Percentiles rank a stretch among this genome's conserved stretches.
These are phyloP conservation scores for Leccinum rimulosum DNA, from an alignment of 768 basidiomycete species.

Conservation along the genomic window DNA sequence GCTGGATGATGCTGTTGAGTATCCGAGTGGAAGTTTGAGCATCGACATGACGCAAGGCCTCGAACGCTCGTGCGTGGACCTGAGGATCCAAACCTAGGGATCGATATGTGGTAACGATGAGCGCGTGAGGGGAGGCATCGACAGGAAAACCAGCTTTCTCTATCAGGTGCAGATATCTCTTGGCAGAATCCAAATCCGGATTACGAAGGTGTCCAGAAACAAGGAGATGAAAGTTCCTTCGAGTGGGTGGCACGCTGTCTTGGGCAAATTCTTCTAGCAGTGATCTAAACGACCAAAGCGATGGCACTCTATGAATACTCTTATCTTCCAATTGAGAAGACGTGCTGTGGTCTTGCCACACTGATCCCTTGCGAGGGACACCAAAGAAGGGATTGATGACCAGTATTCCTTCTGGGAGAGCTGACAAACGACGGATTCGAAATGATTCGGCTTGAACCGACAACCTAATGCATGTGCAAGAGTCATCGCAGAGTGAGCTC, in stretches of 20 bases:
- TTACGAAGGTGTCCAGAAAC: conserved; percentile 69
- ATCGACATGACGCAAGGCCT: conserved; percentile 42
- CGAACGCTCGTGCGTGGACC: conserved; percentile 52
- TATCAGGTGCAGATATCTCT: conserved; percentile 54
- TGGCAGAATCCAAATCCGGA: conserved; percentile 56
- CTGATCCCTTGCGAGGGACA: conserved; percentile 48
- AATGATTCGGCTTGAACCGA: conserved; percentile 49
- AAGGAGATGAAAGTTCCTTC: conserved; percentile 68
- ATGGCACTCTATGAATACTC: conserved; percentile 55
- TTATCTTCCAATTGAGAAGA: conserved; percentile 69
- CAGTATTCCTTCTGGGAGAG: conserved; percentile 49
- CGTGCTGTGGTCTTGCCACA: conserved; percentile 49
- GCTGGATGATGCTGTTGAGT: conserved; percentile 67
- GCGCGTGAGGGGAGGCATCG: conserved; percentile 56
- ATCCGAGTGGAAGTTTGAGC: conserved; percentile 44
- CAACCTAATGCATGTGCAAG: conserved; percentile 51
- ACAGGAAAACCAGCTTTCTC: conserved; percentile 49
- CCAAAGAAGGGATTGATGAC: conserved; percentile 48
- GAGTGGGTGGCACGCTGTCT: conserved; percentile 47
- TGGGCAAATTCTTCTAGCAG: conserved; percentile 50
- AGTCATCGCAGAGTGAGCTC: conserved; percentile 44
- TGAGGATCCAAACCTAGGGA: conserved; percentile 54
- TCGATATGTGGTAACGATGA: conserved; percentile 58
- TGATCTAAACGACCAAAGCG: conserved; percentile 45
- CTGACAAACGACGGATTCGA: conserved; percentile 53